Percentiles rank a stretch among this genome's conserved stretches.
Conservation (phyloP, 2,329 filamentous ascomycete species). For the Cladosporium phlei region DNA sequence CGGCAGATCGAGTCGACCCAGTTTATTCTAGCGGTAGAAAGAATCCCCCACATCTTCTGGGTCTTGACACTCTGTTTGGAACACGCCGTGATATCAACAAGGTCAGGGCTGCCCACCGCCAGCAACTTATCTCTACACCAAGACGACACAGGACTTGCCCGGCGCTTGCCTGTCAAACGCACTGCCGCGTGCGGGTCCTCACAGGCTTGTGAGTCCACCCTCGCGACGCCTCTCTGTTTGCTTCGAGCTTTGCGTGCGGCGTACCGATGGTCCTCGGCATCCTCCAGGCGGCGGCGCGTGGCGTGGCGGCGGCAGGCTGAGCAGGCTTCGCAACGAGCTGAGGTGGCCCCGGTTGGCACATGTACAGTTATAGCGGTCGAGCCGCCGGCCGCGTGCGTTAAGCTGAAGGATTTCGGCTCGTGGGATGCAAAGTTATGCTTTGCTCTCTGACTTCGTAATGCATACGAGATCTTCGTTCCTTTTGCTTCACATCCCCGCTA, state of each 20-base stretch:
- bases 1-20: slow-evolving; percentile 1
- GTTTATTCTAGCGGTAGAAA: background rate
- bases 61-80: background rate
- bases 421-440: background rate
- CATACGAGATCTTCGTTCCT: slow-evolving; percentile 7
- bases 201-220: no score
- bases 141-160: no score
- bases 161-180: no score
- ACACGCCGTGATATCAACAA: slow-evolving; percentile 1
- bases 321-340: background rate
- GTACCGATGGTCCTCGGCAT: background rate
- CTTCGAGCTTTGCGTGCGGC: slow-evolving; percentile 3
- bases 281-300: no score
- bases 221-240: background rate
- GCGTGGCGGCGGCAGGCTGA: slow-evolving; percentile 1
- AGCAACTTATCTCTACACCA: no score
- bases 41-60: background rate
- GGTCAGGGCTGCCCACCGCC: background rate
- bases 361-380: no score
- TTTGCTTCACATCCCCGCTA: no score
- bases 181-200: background rate
- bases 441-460: background rate
- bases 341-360: background rate
- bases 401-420: slow-evolving; percentile 1
- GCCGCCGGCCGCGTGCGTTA: background rate